Base-by-base conservation (phyloP, 371 early-diverging fungal genomes). In the Mucor saturninus region DNA sequence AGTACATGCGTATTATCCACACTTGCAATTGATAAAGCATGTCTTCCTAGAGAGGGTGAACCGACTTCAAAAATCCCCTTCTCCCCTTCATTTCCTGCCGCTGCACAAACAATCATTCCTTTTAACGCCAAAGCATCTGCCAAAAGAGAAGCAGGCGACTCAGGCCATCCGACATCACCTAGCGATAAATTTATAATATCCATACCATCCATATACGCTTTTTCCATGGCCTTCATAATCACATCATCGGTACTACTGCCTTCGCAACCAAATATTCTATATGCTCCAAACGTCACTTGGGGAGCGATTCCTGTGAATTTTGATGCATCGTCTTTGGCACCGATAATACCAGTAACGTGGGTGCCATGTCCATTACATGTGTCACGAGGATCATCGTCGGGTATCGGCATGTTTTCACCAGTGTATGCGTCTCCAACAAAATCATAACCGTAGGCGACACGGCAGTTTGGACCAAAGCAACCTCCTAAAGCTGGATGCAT, bases 191-290 rank as follows among this genome's bases (percentile, higher is more conserved):
- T 78, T 49, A 78, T 58, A 3, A 79, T 56, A 53, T 79, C 79
- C 85, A 90, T 88, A 5, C 89, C 86, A 63, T 92, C 93, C 0
- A 73, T 65, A 62, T 80, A 85, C 2, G 95, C 94, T 5, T 30
- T 63, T 51, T 87, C 88, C 78, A 94, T 80, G 0, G 92, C 94
- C 48, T 82, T 80, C 57, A 91, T 76, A 8, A 94, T 80, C 5
- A 89, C 74, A 60, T 92, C 93, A 38, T 84, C 84, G 0, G 86
- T 73, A n/a, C 89, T 86, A 52, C 81, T 80, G 6, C 90, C 93
- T 2, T 69, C 64, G 70, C 94, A 95, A 28, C 93, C 91, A 76
- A 94, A 92, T 0, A 90, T 83, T 38, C 90, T 72, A 61, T 89
- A 91, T 2, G 84, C 88, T 7, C 89, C 89, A 52, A 89, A 68